A percentile compares a stretch with the other conserved stretches of the same genome.
phyloP scores from a whole-genome alignment of 2,329 filamentous ascomycete genomes.

The Cadophora sp. region DNA sequence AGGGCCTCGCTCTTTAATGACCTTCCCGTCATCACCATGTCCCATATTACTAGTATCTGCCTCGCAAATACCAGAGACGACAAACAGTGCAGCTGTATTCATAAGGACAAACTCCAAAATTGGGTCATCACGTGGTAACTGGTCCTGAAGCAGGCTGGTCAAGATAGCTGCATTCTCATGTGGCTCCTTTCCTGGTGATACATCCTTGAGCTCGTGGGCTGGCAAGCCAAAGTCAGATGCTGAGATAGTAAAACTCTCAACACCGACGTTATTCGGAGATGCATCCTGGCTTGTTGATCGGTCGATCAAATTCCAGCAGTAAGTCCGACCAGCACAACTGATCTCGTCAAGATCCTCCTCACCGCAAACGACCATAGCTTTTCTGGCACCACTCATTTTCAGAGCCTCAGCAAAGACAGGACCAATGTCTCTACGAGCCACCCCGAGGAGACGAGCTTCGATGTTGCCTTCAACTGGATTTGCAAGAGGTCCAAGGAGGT shows the following conservation, averaged over 20 bases:
- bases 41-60: conserved; percentile 82
- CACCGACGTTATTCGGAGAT: conserved; percentile 53
- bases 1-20: conserved; percentile 82
- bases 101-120: conserved; percentile 93
- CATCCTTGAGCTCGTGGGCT: conserved; percentile 74
- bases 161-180: conserved; percentile 88
- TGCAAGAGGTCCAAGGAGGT: conserved; percentile 88
- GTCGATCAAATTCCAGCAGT: conserved; percentile 82
- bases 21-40: conserved; percentile 77
- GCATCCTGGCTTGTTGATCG: conserved; percentile 49
- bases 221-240: conserved; percentile 89
- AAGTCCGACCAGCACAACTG: conserved; percentile 85
- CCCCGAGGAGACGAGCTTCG: conserved; percentile 92
- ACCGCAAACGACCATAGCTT: conserved; percentile 91
- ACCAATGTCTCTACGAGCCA: conserved; percentile 86
- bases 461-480: conserved; percentile 87
- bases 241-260: conserved; percentile 79
- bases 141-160: conserved; percentile 74
- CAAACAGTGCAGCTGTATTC: conserved; percentile 89
- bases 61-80: conserved; percentile 86
- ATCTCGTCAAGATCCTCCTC: conserved; percentile 96
- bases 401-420: conserved; percentile 89
- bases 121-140: conserved; percentile 78
- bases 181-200: conserved; percentile 85
- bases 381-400: conserved; percentile 74